A percentile compares a stretch with the other conserved stretches of the same genome.
Conservation (phyloP, 1,139 yeast species). For the Hanseniaspora sp. region DNA sequence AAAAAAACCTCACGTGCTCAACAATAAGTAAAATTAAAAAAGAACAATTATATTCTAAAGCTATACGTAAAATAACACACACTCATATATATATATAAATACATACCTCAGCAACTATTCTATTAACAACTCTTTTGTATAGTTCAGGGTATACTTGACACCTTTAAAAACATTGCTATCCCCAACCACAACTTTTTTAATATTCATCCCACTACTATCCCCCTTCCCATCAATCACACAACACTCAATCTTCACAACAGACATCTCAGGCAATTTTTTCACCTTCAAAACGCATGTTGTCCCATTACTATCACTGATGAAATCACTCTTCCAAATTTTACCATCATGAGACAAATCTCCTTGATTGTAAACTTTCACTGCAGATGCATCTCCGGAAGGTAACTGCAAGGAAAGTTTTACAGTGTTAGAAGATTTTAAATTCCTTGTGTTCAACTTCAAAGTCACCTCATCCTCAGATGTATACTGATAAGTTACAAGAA, state of each 20-base stretch:
- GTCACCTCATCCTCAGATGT: conserved; percentile 8
- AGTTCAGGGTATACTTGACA: conserved; percentile 5
- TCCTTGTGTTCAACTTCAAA: conserved; percentile 5
- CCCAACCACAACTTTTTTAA: conserved; percentile 1
- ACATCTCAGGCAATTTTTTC: not conserved
- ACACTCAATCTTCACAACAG: conserved; percentile 3
- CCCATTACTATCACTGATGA: not conserved
- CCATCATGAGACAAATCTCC: conserved; percentile 2
- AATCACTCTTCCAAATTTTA: conserved; percentile 5
- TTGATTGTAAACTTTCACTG: conserved; percentile 8
- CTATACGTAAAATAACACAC: too few relatives aligned
- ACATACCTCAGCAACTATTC: not conserved
- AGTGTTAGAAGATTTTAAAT: not conserved
- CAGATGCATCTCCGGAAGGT: not conserved
- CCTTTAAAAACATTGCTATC: conserved; percentile 9
- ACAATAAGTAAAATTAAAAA: too few relatives aligned
- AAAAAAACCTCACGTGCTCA: too few relatives aligned
- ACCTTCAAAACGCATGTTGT: conserved; percentile 8
- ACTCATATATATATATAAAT: not conserved
- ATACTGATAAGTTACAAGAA: conserved; percentile 8
- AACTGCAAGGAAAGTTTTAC: not conserved
- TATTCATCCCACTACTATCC: conserved; percentile 5
- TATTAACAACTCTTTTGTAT: conserved; percentile 3
- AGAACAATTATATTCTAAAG: too few relatives aligned
- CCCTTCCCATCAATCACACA: conserved; percentile 10